Evolutionary conservation across 805 yeast genomes (phyloP), one percentile per base, ranked within the genome.

Genomic region (Candida hungchunana): DNA sequence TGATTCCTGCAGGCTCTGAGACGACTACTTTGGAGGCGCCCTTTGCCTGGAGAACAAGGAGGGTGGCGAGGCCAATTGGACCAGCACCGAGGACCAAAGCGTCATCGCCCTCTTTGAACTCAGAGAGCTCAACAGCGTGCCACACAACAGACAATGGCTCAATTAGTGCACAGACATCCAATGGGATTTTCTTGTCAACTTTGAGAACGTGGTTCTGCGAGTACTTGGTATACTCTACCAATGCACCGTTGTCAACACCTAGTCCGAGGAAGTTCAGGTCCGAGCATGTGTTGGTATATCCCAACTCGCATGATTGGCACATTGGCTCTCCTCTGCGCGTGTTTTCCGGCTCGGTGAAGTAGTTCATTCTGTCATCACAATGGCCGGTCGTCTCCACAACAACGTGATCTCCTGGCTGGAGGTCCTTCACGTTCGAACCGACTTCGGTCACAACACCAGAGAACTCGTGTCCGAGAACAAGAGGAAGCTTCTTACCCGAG

Each of bases 401-500:
- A 26, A 77, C 79, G 40, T 62, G 68, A 50, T 74, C 80, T 46
- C 80, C 80, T 36, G 67, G 50, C 47, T 71, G 55, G 55, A 75
- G 65, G 31, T 71, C 67, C 17, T 51, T 59, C 37, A 74, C 80
- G 40, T 66, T 60, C 19, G 60, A 60, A 40, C 80, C 80, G 48
- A 67, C 58, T 18, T 63, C 74, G 30, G 72, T 75, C 37, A 74
- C 79, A 16, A 69, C 66, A 50, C 80, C 79, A 23, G 77, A 75
- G 59, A 78, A 76, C 56, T 74, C 80, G 56, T 74, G 80, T 40
- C 80, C 80, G 31, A 78, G 71, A 15, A 74, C 77, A 45, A 74
- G 58, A n/a, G 80, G 80, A 41, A 74, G 59, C 35, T 71, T 73
- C 35, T 49, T 47, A 14, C 58, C 56, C 18, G 48, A 41, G 39